Conservation (phyloP, 1,284 basidiomycete genomes). For the Ceratobasidium sp. region DNA sequence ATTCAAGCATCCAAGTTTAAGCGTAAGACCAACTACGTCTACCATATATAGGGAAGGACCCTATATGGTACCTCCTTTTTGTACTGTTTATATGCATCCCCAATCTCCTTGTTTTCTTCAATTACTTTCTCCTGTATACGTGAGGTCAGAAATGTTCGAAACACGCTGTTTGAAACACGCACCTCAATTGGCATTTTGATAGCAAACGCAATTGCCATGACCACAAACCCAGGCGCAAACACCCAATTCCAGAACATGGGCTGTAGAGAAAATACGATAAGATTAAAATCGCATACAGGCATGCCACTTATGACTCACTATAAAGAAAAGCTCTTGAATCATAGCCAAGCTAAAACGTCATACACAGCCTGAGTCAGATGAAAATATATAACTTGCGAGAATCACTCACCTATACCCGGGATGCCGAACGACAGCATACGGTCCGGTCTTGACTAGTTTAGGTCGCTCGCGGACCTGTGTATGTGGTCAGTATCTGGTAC, state of each 20-base stretch:
- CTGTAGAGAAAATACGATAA: neutral
- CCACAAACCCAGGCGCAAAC: conserved; percentile 12
- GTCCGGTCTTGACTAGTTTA: conserved; percentile 36
- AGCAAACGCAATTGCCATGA: conserved; percentile 9
- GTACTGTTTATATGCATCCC: conserved; percentile 23
- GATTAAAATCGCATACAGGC: neutral
- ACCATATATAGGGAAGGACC: conserved; percentile 32
- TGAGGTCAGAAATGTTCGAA: neutral
- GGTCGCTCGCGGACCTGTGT: conserved; percentile 33
- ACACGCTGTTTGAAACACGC: neutral
- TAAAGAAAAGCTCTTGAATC: conserved; percentile 9
- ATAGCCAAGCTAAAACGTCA: neutral
- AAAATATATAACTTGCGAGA: neutral
- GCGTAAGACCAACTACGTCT: neutral
- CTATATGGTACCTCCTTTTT: conserved; percentile 29
- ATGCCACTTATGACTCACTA: neutral
- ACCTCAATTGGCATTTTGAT: conserved; percentile 38
- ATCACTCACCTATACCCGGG: conserved; percentile 18
- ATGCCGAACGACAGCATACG: conserved; percentile 23
- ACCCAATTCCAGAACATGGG: conserved; percentile 40
- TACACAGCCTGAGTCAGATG: neutral
- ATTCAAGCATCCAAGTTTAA: too few relatives aligned
- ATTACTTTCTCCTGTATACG: conserved; percentile 26
- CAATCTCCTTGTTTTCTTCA: conserved; percentile 26
- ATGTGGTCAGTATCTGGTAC: too few relatives aligned